Evolutionary conservation across 768 basidiomycete species (phyloP), one percentile per base, ranked within the genome.

Genomic region (Gloeophyllum trabeum): DNA sequence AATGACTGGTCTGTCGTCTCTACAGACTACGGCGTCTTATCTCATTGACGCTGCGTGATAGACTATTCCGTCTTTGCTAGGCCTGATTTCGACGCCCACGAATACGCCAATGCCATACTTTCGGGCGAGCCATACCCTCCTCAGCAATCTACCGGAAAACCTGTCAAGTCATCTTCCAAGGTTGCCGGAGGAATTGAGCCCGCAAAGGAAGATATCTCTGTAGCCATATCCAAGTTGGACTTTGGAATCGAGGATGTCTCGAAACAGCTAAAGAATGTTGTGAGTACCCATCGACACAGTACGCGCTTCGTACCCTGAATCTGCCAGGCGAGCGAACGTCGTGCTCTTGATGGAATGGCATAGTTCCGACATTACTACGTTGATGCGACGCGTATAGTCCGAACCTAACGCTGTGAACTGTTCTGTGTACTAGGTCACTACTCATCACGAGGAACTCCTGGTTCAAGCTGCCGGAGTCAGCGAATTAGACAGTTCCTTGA

Each of bases 201-300:
- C 4, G 70, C 75, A 18, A 87, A 81, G 56, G 89, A 91, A 46
- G 94, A 97, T 50, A 82, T 96, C 7, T 85, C 87, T 3, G 73
- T 88, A 2, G 89, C 90, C 3, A 81, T 97, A 22, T 80, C 88
- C 4, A 92, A 88, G 58, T 69, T 99, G 3, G 84, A 80, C 46
- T 74, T 80, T 53, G 86, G 81, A 0, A 82, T 97, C 45, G 94
- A 97, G 30, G 92, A 98, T 59, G 80, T 94, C 16, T 80, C 82
- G 21, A 88, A 83, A 57, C 90, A 97, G 60, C 81, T 98, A 40
- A 86, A 85, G 61, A 70, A 68, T 37, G 67, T 94, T 60, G 91
- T 93, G 45, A 49, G 81, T 64, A 32, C 28, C 16, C 28, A 16
- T 16, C n/a, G n/a, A n/a, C n/a, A n/a, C n/a, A n/a, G n/a, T n/a